A percentile compares a stretch with the other conserved stretches of the same genome.
phyloP scores from a whole-genome alignment of 129 eudicot species.

The Mikania micrantha region DNA sequence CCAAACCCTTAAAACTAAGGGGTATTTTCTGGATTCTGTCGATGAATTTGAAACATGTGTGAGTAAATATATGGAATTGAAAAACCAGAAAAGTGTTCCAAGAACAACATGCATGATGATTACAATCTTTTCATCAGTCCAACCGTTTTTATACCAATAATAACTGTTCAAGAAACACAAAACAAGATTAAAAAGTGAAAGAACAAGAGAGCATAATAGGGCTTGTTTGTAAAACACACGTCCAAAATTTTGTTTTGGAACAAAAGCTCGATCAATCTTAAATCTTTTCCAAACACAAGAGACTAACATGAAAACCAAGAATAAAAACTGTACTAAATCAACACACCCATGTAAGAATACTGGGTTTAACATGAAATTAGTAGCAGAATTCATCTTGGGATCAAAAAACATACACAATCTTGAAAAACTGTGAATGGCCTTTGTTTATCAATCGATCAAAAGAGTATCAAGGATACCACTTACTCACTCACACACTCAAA shows the following conservation, averaged over 20 bases:
- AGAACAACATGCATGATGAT: slow-evolving; percentile 43
- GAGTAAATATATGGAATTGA: slow-evolving; percentile 38
- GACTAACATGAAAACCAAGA: slow-evolving; percentile 25
- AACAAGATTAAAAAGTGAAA: slow-evolving; percentile 40
- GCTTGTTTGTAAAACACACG: slow-evolving; percentile 34
- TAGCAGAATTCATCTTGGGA: not conserved
- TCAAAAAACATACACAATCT: not conserved
- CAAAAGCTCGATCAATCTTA: slow-evolving; percentile 7
- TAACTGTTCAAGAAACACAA: slow-evolving; percentile 45
- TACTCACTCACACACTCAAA: too few relatives aligned
- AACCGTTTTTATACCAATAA: slow-evolving; percentile 68
- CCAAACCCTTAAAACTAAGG: slow-evolving; percentile 62
- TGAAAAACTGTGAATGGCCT: not conserved
- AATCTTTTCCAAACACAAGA: slow-evolving; percentile 20
- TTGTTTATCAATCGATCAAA: not conserved
- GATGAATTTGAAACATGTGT: slow-evolving; percentile 17
- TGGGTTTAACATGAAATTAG: slow-evolving; percentile 32
- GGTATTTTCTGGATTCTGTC: slow-evolving; percentile 32
- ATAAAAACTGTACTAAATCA: slow-evolving; percentile 31
- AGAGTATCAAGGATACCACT: slow-evolving; percentile 13
- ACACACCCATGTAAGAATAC: slow-evolving; percentile 29
- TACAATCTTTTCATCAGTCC: slow-evolving; percentile 59
- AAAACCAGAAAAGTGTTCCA: slow-evolving; percentile 47
- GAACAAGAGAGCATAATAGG: slow-evolving; percentile 30
- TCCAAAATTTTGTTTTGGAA: slow-evolving; percentile 19